Evolutionary conservation across 164 flowering plant species (phyloP).

Genomic region (Malania oleifera): DNA sequence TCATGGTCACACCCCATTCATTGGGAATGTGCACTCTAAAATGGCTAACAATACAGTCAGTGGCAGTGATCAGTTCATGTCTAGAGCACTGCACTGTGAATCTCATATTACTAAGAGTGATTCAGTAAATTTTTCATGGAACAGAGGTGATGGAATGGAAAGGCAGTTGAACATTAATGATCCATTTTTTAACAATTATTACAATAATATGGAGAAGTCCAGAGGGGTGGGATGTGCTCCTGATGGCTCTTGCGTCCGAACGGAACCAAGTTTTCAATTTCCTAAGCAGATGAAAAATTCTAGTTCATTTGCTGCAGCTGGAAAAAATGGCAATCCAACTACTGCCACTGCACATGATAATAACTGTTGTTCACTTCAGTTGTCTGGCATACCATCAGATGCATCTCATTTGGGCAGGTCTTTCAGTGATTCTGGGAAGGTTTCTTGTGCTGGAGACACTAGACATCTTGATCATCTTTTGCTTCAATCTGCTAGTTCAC

Average conservation of each 20-base stretch:
- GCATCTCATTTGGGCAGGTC: constrained; percentile 21
- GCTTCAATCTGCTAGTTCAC: constrained; percentile 13
- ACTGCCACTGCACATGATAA: constrained; percentile 16
- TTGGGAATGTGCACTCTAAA: constrained; percentile 14
- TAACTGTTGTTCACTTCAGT: constrained; percentile 7
- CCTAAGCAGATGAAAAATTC: constrained; percentile 20
- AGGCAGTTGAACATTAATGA: constrained; percentile 12
- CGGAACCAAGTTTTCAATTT: constrained; percentile 14
- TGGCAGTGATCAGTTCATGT: constrained; percentile 19
- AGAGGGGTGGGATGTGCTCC: constrained; percentile 16
- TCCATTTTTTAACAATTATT: constrained; percentile 17
- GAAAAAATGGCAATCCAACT: constrained; percentile 14
- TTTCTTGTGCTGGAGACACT: constrained; percentile 17
- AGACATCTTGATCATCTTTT: constrained; percentile 17
- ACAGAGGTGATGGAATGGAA: constrained; percentile 13
- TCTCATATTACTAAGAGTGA: constrained; percentile 19
- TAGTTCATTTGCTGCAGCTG: constrained; percentile 11
- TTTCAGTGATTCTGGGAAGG: constrained; percentile 16
- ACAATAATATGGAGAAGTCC: constrained; percentile 18
- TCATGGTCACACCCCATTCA: constrained; percentile 14
- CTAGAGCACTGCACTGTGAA: constrained; percentile 15
- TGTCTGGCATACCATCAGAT: constrained; percentile 17
- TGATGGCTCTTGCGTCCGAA: constrained; percentile 10
- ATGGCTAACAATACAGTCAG: constrained; percentile 10
- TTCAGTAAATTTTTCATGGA: constrained; percentile 12